Base-by-base conservation (phyloP, 1,284 basidiomycete genomes). In the Paramarasmius palmivorus region DNA sequence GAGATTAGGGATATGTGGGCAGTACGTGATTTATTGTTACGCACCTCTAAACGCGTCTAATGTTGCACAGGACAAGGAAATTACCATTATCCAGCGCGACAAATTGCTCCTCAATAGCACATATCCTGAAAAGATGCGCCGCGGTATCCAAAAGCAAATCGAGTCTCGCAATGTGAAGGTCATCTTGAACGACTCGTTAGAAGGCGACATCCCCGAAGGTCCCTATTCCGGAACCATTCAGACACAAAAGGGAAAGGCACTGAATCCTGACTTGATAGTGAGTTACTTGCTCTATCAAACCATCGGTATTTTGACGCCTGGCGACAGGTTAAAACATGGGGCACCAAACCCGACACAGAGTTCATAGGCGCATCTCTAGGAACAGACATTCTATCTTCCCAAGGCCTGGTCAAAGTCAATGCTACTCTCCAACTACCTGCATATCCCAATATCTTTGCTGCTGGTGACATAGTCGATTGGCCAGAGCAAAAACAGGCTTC, bases 11-110 rank as follows among this genome's bases (percentile, higher is more conserved):
- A 85, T 47, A 66, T 71, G 9, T 78, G 71, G 57, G 77, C 82
- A 2, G 81, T 77, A 62, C 35, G 74, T 66, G 41, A 40, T 35
- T 48, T 25, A 23, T 19, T 8, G 5, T 49, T 29, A 32, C 53
- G 50, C 34, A 32, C 29, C 29, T 6, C 12, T 32, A 58, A 20
- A 57, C 48, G 10, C 10, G 29, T 54, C 8, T 12, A 35, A 38
- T 32, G 45, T 47, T 35, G n/a, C n/a, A n/a, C 62, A 87, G 79
- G 63, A 72, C 17, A 87, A 82, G 66, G 75, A 77, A 54, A 76
- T 90, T n/a, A 88, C 86, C 3, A 76, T 90, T 45, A 77, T 87
- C 1, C 87, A 90, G n/a, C 73, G 76, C 29, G 72, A 74, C 23
- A 56, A 61, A 0, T 65, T 70, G 19, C 77, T 88, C 7, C 70